These are phyloP conservation scores for Globisporangium emineosum DNA, from an alignment of 352 stramenopile genomes.

Conservation along the genomic window DNA sequence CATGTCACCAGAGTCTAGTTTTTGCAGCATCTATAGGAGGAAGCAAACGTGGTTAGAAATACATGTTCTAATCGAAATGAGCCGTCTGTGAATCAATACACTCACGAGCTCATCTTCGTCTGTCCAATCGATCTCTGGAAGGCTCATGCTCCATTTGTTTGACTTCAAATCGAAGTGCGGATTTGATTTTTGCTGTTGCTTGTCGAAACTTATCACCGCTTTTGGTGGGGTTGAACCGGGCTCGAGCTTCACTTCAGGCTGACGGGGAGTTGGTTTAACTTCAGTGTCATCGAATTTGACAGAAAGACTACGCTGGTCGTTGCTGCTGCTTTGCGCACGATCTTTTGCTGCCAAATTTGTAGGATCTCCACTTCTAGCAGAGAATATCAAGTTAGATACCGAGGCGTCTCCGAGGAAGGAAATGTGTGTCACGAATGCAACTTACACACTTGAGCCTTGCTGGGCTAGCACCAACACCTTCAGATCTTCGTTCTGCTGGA, in stretches of 20 bases:
- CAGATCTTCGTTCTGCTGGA: conserved; percentile 34
- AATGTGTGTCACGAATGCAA: background rate
- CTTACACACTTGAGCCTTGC: conserved; percentile 2
- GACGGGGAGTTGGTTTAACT: background rate
- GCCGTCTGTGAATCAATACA: background rate
- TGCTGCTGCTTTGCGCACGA: conserved; percentile 5
- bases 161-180: background rate
- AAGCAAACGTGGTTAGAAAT: background rate
- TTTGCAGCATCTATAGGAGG: conserved; percentile 25
- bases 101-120: conserved; percentile 51
- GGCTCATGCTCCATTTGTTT: background rate
- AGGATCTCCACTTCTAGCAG: background rate
- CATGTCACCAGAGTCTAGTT: conserved; percentile 23
- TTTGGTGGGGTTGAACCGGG: background rate
- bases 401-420: background rate
- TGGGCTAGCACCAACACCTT: conserved; percentile 15
- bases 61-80: background rate
- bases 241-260: background rate
- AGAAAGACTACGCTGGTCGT: background rate
- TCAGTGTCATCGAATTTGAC: background rate
- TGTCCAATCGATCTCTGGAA: conserved; percentile 55
- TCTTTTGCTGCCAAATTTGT: conserved; percentile 5
- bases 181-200: background rate
- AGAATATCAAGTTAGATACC: background rate
- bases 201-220: background rate